Conservation (phyloP, 2,329 filamentous ascomycete genomes). For the Aspergillus nomiae region DNA sequence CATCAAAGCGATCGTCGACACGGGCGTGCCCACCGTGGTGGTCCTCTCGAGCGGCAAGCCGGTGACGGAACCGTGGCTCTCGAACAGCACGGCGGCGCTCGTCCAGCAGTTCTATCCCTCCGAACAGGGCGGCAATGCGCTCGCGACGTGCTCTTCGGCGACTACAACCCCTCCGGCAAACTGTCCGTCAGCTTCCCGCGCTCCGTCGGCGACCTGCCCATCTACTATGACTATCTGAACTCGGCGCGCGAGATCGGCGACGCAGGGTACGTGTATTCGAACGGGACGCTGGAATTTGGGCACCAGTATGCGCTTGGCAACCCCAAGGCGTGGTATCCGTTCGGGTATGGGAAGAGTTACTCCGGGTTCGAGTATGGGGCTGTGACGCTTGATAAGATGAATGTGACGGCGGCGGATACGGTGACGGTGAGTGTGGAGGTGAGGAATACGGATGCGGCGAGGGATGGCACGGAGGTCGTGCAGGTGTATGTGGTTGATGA, state of each 20-base stretch:
- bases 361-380: constrained; percentile 60
- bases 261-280: constrained; percentile 55
- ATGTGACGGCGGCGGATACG: constrained; percentile 55
- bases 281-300: constrained; percentile 66
- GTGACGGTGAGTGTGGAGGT: constrained; percentile 63
- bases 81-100: constrained; percentile 63
- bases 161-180: constrained; percentile 67
- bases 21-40: constrained; percentile 67
- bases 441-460: constrained; percentile 56
- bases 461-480: constrained; percentile 67
- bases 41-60: constrained; percentile 72
- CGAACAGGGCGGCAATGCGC: constrained; percentile 66
- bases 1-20: constrained; percentile 67
- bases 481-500: constrained; percentile 69
- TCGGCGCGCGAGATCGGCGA: constrained; percentile 59
- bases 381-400: constrained; percentile 40
- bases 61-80: constrained; percentile 73
- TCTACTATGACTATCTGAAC: constrained; percentile 74
- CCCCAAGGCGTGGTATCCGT: constrained; percentile 63
- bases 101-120: constrained; percentile 76
- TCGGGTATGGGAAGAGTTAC: constrained; percentile 69
- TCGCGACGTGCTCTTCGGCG: constrained; percentile 67
- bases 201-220: constrained; percentile 66
- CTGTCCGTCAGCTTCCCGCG: constrained; percentile 68
- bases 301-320: constrained; percentile 65